phyloP scores from a whole-genome alignment of 441 rosid species.

The Daphne laureola region DNA sequence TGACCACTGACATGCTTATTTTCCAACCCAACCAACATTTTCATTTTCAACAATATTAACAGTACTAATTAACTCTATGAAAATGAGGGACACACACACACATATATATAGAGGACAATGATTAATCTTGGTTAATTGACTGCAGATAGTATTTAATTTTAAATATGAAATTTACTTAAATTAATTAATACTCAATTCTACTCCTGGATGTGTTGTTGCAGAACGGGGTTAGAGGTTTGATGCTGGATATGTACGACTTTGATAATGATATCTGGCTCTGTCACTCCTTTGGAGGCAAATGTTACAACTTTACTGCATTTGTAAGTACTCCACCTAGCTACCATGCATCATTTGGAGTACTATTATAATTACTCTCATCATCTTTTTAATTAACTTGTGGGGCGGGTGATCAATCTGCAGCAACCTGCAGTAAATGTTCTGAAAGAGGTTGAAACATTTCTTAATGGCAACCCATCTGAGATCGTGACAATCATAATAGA shows the following conservation, averaged over 20 bases:
- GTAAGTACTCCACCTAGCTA: too few relatives aligned
- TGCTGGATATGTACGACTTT: conserved; percentile 66
- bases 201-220: too few relatives aligned
- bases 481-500: conserved; percentile 55
- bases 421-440: conserved; percentile 45
- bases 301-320: conserved; percentile 53
- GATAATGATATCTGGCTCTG: conserved; percentile 56
- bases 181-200: too few relatives aligned
- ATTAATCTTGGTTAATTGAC: too few relatives aligned
- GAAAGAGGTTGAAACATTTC: conserved; percentile 42
- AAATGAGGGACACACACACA: background rate
- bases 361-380: too few relatives aligned
- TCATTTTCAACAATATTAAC: background rate
- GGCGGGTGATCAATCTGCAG: too few relatives aligned
- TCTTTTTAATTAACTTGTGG: too few relatives aligned
- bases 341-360: too few relatives aligned
- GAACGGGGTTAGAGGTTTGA: conserved; percentile 69
- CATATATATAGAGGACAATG: too few relatives aligned
- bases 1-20: conserved; percentile 9
- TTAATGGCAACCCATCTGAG: conserved; percentile 38
- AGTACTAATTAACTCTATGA: background rate
- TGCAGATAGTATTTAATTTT: too few relatives aligned
- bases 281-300: conserved; percentile 50
- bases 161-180: too few relatives aligned
- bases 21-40: background rate